Evolutionary conservation across 2,329 filamentous ascomycete genomes (phyloP).

Genomic region (Fusarium hainanense): DNA sequence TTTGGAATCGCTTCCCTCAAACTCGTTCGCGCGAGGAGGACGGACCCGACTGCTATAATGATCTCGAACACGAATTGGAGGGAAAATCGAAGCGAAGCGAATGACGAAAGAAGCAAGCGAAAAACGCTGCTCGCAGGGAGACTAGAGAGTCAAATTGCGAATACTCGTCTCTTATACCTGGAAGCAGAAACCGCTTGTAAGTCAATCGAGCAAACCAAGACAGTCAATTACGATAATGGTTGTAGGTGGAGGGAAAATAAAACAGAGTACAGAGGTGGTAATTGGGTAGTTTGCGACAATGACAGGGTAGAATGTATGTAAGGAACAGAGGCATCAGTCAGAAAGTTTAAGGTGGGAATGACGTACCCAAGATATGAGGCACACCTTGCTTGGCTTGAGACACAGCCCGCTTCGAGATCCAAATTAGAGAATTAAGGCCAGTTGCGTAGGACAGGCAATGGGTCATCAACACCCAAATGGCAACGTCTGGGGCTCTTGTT

Average conservation of each 20-base stretch:
- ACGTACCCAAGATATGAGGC: constrained; percentile 19
- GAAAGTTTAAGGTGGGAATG: constrained; percentile 5
- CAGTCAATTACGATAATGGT: constrained; percentile 15
- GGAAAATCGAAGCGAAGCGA: constrained; percentile 9
- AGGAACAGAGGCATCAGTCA: constrained; percentile 25
- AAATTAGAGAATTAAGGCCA: constrained; percentile 31
- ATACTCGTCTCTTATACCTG: constrained; percentile 19
- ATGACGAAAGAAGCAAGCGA: constrained; percentile 25
- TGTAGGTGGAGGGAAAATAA: not conserved
- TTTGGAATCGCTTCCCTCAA: constrained; percentile 9
- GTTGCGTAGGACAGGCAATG: constrained; percentile 20
- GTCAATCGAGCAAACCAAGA: constrained; percentile 29
- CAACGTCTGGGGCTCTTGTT: constrained; percentile 11
- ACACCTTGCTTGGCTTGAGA: constrained; percentile 21
- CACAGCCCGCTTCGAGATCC: constrained; percentile 32
- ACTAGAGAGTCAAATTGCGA: not conserved
- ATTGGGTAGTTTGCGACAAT: constrained; percentile 10
- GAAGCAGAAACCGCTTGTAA: constrained; percentile 7
- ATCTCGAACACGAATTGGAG: constrained; percentile 15
- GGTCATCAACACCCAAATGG: constrained; percentile 12
- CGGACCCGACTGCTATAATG: not conserved
- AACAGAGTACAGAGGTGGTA: not conserved
- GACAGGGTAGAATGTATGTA: constrained; percentile 10
- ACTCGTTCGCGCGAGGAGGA: not conserved
- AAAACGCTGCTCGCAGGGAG: constrained; percentile 23